Percentiles rank a stretch among this genome's conserved stretches.
Conservation (phyloP, 768 basidiomycete species). For the Gyrodon lividus region DNA sequence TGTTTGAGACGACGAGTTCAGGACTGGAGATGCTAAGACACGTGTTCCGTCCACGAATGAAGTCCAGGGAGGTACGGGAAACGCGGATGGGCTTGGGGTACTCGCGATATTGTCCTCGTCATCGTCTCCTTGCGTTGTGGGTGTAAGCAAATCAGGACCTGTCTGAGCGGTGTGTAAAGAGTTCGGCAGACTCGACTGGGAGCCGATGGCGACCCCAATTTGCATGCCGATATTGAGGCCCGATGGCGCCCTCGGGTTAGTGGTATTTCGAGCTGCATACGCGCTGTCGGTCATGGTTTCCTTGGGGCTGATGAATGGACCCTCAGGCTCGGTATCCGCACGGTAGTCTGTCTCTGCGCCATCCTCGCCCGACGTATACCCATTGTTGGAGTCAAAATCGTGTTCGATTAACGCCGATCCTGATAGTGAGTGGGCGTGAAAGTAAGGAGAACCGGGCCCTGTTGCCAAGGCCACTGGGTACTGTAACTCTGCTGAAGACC, state of each 20-base stretch:
- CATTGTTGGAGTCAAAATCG: background rate
- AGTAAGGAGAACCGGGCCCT: background rate
- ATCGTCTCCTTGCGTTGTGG: background rate
- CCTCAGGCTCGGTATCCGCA: background rate
- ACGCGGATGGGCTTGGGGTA: conserved; percentile 3
- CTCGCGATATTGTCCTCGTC: background rate
- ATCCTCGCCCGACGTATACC: background rate
- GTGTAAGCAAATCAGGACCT: background rate
- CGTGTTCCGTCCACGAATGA: background rate
- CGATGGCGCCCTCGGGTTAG: background rate
- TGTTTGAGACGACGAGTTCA: background rate
- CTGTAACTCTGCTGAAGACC: background rate
- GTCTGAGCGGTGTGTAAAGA: conserved; percentile 1
- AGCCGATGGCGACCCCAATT: conserved; percentile 7
- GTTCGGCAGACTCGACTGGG: conserved; percentile 4
- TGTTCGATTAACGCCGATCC: background rate
- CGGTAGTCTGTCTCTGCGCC: background rate
- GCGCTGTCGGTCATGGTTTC: background rate
- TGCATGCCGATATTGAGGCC: background rate
- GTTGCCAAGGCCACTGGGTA: background rate
- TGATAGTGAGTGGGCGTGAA: background rate
- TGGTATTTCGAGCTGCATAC: background rate
- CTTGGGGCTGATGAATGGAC: background rate
- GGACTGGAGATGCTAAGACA: background rate
- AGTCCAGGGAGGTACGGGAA: conserved; percentile 1